Conservation (phyloP, 2,329 filamentous ascomycete species). For the Fusarium acutatum region DNA sequence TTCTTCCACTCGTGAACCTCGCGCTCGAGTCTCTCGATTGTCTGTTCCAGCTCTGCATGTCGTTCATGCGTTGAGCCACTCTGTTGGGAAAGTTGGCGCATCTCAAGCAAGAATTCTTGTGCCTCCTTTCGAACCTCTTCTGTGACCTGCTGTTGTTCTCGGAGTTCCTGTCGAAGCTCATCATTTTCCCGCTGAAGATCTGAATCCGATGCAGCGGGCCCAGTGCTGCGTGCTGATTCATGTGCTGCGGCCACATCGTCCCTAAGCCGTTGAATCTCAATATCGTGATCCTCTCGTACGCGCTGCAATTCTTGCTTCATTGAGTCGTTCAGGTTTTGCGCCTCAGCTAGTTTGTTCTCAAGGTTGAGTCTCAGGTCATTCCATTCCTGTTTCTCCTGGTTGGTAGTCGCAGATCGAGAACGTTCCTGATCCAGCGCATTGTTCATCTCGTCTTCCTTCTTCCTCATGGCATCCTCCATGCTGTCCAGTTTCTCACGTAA, state of each 20-base stretch:
- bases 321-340: slow-evolving; percentile 79
- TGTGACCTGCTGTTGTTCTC: slow-evolving; percentile 81
- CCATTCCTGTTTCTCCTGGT: slow-evolving; percentile 76
- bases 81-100: slow-evolving; percentile 84
- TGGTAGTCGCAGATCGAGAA: slow-evolving; percentile 58
- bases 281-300: slow-evolving; percentile 73
- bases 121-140: slow-evolving; percentile 89
- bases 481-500: slow-evolving; percentile 77
- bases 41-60: slow-evolving; percentile 79
- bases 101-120: slow-evolving; percentile 84
- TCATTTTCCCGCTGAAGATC: slow-evolving; percentile 75
- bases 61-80: slow-evolving; percentile 81
- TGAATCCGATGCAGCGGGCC: slow-evolving; percentile 51
- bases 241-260: slow-evolving; percentile 67
- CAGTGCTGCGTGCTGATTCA: slow-evolving; percentile 39
- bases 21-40: slow-evolving; percentile 78
- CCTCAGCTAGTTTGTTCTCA: slow-evolving; percentile 77
- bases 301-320: slow-evolving; percentile 82
- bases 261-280: slow-evolving; percentile 69
- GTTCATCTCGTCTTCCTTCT: slow-evolving; percentile 72
- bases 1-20: slow-evolving; percentile 92
- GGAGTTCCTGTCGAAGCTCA: slow-evolving; percentile 69
- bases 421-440: slow-evolving; percentile 67
- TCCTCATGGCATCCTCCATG: slow-evolving; percentile 74
- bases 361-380: slow-evolving; percentile 70